Evolutionary conservation across 768 basidiomycete species (phyloP).

Genomic region (Chalciporus piperatus): DNA sequence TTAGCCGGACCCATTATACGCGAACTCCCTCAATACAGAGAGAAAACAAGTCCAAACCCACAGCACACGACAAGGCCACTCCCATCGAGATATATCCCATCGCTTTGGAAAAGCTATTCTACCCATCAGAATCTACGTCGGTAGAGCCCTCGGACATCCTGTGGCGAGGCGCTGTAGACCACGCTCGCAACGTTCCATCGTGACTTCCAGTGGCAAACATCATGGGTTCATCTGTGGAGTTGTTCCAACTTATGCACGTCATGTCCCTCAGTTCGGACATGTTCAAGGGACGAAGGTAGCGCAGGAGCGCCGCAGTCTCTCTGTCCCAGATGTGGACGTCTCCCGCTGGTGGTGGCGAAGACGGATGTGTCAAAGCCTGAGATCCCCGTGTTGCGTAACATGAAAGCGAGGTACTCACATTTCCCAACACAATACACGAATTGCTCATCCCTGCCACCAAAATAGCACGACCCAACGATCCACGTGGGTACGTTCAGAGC

Average conservation of each 20-base stretch:
- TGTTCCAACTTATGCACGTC: slow-evolving; percentile 83
- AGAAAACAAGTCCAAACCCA: not conserved
- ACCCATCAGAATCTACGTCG: slow-evolving; percentile 22
- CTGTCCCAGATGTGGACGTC: slow-evolving; percentile 87
- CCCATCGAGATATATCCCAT: not conserved
- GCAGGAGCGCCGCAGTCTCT: slow-evolving; percentile 69
- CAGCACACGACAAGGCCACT: not conserved
- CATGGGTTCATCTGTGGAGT: slow-evolving; percentile 42
- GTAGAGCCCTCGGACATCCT: slow-evolving; percentile 14
- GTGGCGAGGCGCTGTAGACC: slow-evolving; percentile 47
- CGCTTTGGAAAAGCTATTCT: not conserved
- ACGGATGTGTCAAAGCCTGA: not conserved
- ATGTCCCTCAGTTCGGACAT: slow-evolving; percentile 54
- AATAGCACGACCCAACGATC: slow-evolving; percentile 78
- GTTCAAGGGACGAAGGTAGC: slow-evolving; percentile 60
- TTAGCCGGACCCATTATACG: too few relatives aligned
- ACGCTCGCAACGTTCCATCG: slow-evolving; percentile 73
- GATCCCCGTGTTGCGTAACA: not conserved
- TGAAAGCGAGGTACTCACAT: slow-evolving; percentile 38
- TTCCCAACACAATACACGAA: slow-evolving; percentile 79
- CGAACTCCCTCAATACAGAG: too few relatives aligned
- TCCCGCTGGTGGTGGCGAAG: slow-evolving; percentile 46
- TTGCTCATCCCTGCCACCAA: slow-evolving; percentile 76
- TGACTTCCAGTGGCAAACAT: slow-evolving; percentile 74
- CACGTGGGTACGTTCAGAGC: slow-evolving; percentile 57